phyloP scores from a whole-genome alignment of 108 stramenopile genomes.

The Cyclotella atomus region DNA sequence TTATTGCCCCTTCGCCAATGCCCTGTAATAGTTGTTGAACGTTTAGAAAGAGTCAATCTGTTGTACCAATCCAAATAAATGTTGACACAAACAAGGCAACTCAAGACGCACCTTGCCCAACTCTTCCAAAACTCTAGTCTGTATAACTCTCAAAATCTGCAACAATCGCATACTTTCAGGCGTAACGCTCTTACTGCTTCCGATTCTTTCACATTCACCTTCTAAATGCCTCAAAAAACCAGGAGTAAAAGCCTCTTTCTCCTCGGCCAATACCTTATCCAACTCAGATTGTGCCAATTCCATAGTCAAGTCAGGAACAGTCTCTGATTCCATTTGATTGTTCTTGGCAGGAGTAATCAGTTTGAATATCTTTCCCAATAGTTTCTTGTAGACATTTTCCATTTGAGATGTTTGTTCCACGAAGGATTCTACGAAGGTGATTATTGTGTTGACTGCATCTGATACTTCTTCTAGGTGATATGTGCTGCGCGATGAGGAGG shows the following conservation, averaged over 20 bases:
- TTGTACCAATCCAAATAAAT: not conserved
- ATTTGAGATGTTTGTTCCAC: constrained; percentile 56
- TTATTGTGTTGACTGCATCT: constrained; percentile 56
- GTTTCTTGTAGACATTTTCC: constrained; percentile 60
- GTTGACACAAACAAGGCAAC: not conserved
- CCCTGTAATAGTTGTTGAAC: constrained; percentile 27
- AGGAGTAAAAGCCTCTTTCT: constrained; percentile 70
- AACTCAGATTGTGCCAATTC: constrained; percentile 27
- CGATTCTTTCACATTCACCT: constrained; percentile 76
- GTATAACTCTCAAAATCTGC: constrained; percentile 75
- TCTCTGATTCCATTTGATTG: constrained; percentile 10
- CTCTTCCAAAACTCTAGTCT: constrained; percentile 78
- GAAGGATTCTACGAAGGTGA: constrained; percentile 75
- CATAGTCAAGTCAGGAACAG: too few species aligned
- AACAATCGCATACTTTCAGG: constrained; percentile 60
- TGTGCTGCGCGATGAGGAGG: not conserved
- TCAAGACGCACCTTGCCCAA: constrained; percentile 56
- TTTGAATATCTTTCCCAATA: constrained; percentile 72
- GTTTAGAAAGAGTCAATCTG: too few species aligned
- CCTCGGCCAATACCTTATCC: constrained; percentile 59
- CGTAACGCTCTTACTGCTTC: constrained; percentile 50
- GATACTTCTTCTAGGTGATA: constrained; percentile 31
- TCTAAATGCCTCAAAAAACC: constrained; percentile 81
- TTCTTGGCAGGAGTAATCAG: constrained; percentile 45
- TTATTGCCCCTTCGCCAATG: constrained; percentile 74